These are phyloP conservation scores for Hypoxylon intermedium DNA, from an alignment of 495 filamentous ascomycete genomes.

Conservation along the genomic window DNA sequence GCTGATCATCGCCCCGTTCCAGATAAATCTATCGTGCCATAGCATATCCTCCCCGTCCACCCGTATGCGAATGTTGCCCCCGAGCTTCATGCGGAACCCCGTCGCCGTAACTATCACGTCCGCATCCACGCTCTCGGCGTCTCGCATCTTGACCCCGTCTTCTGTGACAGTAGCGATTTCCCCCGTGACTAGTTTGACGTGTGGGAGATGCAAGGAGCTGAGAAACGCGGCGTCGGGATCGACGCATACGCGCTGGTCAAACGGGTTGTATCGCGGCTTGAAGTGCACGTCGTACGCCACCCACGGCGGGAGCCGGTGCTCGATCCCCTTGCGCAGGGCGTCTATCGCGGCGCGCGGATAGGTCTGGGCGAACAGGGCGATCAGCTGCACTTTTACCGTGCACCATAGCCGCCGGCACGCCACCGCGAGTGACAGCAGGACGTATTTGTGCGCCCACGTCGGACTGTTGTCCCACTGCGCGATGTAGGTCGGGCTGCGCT, in stretches of 20 bases:
- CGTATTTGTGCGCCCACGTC: too few relatives aligned
- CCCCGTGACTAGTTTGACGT: slow-evolving; percentile 70
- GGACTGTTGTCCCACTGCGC: too few relatives aligned
- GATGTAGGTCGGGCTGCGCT: too few relatives aligned
- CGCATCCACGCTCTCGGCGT: slow-evolving; percentile 63
- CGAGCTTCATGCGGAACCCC: slow-evolving; percentile 66
- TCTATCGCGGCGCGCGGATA: too few relatives aligned
- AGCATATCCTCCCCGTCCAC: slow-evolving; percentile 64
- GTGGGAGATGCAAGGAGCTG: slow-evolving; percentile 61
- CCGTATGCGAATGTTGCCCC: slow-evolving; percentile 55
- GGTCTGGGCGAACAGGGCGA: too few relatives aligned
- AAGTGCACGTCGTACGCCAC: slow-evolving; percentile 72
- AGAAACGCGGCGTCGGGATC: slow-evolving; percentile 79
- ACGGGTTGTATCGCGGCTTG: slow-evolving; percentile 72
- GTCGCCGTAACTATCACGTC: slow-evolving; percentile 82
- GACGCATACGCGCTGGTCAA: slow-evolving; percentile 76
- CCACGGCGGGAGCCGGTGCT: slow-evolving; percentile 53
- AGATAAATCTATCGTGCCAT: slow-evolving; percentile 56
- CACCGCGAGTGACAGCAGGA: too few relatives aligned
- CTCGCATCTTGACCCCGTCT: slow-evolving; percentile 63
- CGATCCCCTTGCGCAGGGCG: slow-evolving; percentile 55
- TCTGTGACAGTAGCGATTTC: slow-evolving; percentile 68
- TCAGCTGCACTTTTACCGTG: too few relatives aligned
- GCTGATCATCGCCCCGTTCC: slow-evolving; percentile 67
- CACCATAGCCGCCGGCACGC: too few relatives aligned